Evolutionary conservation across 306 rosid genomes (phyloP), one percentile per base, ranked within the genome.

Genomic region (Calophaca sinica): DNA sequence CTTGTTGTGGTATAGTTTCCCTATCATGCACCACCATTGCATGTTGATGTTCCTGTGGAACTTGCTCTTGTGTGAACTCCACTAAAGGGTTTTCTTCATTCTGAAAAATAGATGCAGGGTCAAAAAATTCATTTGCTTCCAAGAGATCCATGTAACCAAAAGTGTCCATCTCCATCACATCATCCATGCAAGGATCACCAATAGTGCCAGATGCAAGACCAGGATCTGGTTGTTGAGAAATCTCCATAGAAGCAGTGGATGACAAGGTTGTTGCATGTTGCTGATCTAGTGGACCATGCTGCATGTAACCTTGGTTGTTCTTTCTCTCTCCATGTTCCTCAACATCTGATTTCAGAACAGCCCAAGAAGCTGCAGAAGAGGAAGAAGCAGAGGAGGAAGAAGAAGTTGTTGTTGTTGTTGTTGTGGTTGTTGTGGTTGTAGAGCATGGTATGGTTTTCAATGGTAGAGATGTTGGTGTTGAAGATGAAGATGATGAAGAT

Each of bases 131-230:
- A 45, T 90, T 83, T 52, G 77, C 74, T 11, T 87, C 96, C 0
- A 92, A 57, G 5, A 94, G 82, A 31, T 94, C 96, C 93, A 90
- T 70, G 89, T 90, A 92, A 11, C 96, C 96, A 68, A 94, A 92
- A 41, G 87, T 87, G 44, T 90, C 96, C 94, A 89, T 94, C 85
- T 90, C 96, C 94, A 89, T 94, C 85, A 90, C 88, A 42, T 75
- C 91, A 39, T 77, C 91, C 84, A 86, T 79, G 83, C 97, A 89
- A 32, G 87, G 86, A 3, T 84, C 87, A 2, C 73, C 66, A 54
- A 54, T 51, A 12, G 9, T 32, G 11, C 7, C 76, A 31, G 6
- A 70, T 1, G 28, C 45, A 5, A 55, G 46, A 1, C 72, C 72
- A 3, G 39, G 78, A 6, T 69, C 36, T 5, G 26, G 20, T 26